Conservation (phyloP, 2,329 filamentous ascomycete genomes). For the Trichoderma koningii region DNA sequence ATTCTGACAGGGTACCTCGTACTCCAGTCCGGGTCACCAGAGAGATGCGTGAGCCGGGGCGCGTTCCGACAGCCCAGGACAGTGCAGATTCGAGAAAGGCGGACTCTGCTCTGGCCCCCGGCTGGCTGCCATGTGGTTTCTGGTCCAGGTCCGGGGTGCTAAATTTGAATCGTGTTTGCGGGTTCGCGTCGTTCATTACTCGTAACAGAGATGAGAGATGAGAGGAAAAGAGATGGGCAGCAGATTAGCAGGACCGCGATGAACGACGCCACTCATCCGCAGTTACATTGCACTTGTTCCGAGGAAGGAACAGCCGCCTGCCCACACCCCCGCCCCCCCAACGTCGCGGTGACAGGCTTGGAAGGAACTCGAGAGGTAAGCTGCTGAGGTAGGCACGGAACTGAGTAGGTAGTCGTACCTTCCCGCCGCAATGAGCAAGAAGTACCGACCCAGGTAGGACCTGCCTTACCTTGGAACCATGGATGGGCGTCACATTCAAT, state of each 20-base stretch:
- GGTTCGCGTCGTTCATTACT: too few species aligned
- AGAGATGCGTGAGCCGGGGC: conserved; percentile 8
- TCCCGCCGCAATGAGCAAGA: too few species aligned
- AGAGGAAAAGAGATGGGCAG: conserved; percentile 3
- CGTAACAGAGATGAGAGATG: neutral
- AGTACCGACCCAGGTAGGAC: too few species aligned
- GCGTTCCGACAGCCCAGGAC: conserved; percentile 15
- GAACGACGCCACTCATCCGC: conserved; percentile 19
- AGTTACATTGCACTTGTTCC: conserved; percentile 23
- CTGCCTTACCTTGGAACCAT: too few species aligned
- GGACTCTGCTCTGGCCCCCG: neutral
- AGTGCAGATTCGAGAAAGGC: conserved; percentile 13
- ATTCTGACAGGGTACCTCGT: neutral
- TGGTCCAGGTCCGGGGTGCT: conserved; percentile 15
- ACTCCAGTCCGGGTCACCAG: neutral
- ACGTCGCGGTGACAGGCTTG: neutral
- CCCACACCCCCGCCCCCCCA: neutral
- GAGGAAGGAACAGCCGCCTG: conserved; percentile 3
- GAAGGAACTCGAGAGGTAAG: neutral
- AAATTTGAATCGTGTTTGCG: conserved; percentile 20
- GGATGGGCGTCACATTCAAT: too few species aligned
- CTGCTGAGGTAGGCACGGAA: too few species aligned
- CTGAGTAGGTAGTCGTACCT: too few species aligned
- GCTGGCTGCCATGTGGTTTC: conserved; percentile 23
- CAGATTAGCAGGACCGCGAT: conserved; percentile 19